Conservation (phyloP, 2,329 filamentous ascomycete genomes). For the Aphanocladium album region DNA sequence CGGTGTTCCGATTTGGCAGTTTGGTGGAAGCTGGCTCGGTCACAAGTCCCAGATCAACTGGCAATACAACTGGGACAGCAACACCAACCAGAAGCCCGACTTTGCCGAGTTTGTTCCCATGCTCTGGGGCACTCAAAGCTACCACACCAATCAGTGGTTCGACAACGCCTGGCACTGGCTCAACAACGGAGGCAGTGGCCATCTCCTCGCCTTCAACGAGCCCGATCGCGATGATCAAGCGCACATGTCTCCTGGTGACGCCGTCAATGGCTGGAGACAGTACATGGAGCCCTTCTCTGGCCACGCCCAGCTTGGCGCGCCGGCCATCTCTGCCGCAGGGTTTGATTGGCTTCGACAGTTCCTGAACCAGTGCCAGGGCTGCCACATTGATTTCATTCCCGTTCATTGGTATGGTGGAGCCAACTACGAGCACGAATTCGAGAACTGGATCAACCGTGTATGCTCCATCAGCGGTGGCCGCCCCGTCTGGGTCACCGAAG, state of each 20-base stretch:
- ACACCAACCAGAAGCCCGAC: slow-evolving; percentile 18
- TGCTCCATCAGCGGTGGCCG: slow-evolving; percentile 29
- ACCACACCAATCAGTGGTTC: slow-evolving; percentile 18
- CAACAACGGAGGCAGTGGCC: slow-evolving; percentile 15
- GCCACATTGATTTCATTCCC: slow-evolving; percentile 39
- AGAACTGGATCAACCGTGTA: slow-evolving; percentile 36
- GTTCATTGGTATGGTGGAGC: slow-evolving; percentile 43
- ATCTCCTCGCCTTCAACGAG: slow-evolving; percentile 23
- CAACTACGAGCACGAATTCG: slow-evolving; percentile 34
- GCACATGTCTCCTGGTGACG: slow-evolving; percentile 26
- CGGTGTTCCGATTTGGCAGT: slow-evolving; percentile 18
- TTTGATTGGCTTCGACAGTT: slow-evolving; percentile 40
- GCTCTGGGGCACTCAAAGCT: slow-evolving; percentile 20
- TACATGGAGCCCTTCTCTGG: slow-evolving; percentile 41
- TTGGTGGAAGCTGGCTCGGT: slow-evolving; percentile 14
- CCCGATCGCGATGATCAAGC: slow-evolving; percentile 20
- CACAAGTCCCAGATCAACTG: slow-evolving; percentile 16
- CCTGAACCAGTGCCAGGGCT: slow-evolving; percentile 34
- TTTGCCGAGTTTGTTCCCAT: slow-evolving; percentile 21
- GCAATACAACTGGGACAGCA: slow-evolving; percentile 24
- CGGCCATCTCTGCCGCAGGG: slow-evolving; percentile 43
- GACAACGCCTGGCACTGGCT: slow-evolving; percentile 15
- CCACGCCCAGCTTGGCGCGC: slow-evolving; percentile 40
- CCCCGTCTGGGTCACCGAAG: slow-evolving; percentile 41
- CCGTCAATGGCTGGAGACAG: slow-evolving; percentile 34